Conservation (phyloP, 73 alveolate species). For the Tetrahymena borealis region DNA sequence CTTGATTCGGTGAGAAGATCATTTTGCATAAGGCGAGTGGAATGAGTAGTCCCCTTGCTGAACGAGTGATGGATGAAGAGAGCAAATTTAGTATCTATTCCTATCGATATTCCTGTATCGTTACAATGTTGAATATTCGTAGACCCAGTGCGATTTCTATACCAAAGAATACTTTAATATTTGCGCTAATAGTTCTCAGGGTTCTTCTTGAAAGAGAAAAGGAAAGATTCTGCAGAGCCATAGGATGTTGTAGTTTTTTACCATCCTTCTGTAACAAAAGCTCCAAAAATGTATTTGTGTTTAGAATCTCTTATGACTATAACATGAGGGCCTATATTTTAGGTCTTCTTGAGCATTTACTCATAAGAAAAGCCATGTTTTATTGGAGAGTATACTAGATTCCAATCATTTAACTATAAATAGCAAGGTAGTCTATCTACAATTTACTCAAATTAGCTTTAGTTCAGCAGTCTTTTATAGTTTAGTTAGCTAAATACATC, state of each 20-base stretch:
- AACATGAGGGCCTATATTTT: background rate
- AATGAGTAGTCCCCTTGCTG: background rate
- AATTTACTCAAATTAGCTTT: background rate
- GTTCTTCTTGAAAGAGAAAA: background rate
- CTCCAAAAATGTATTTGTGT: background rate
- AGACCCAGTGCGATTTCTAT: background rate
- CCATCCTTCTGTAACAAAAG: background rate
- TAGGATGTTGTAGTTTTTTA: background rate
- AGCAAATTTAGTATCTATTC: background rate
- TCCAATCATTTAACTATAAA: background rate
- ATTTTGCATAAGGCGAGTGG: background rate
- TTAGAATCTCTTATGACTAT: background rate
- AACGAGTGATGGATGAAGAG: background rate
- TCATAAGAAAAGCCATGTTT: background rate
- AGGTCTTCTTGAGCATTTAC: background rate
- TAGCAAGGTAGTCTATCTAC: background rate
- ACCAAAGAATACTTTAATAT: background rate
- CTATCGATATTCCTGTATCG: background rate
- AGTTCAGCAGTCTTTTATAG: background rate
- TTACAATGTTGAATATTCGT: background rate
- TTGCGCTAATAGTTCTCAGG: background rate
- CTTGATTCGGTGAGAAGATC: background rate
- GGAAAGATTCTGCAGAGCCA: background rate
- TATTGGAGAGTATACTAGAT: background rate
- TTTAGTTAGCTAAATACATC: background rate